Percentiles rank a stretch among this genome's conserved stretches.
Evolutionary conservation across 108 stramenopile genomes (phyloP).

Genomic region (Cyclotella atomus): DNA sequence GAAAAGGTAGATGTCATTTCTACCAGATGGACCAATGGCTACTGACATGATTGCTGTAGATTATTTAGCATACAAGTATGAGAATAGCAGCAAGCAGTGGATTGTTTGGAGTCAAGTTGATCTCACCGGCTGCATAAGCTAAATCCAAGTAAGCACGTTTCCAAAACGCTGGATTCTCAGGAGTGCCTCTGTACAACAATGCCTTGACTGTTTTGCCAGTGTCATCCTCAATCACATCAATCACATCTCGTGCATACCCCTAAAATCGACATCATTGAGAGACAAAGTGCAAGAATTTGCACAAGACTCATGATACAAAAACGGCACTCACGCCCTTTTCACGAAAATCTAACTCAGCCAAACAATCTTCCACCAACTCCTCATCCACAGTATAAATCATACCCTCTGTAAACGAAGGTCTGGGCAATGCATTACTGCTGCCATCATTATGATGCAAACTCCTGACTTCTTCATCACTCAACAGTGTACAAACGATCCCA

Average conservation of each 20-base stretch:
- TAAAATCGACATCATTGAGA: background rate
- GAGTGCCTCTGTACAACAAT: slow-evolving; percentile 83
- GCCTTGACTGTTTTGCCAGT: slow-evolving; percentile 64
- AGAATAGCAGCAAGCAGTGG: too few species aligned
- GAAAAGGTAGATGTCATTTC: slow-evolving; percentile 70
- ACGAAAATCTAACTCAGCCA: slow-evolving; percentile 89
- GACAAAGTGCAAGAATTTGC: too few species aligned
- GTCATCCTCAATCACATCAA: slow-evolving; percentile 79
- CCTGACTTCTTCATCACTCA: slow-evolving; percentile 70
- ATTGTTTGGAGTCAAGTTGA: background rate
- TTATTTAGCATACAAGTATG: background rate
- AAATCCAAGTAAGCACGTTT: slow-evolving; percentile 62
- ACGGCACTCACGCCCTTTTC: slow-evolving; percentile 71
- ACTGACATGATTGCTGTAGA: slow-evolving; percentile 63
- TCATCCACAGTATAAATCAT: slow-evolving; percentile 72
- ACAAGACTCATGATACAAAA: background rate
- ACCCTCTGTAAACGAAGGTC: slow-evolving; percentile 70
- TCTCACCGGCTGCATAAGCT: slow-evolving; percentile 69
- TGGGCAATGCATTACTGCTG: background rate
- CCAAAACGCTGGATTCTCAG: slow-evolving; percentile 88
- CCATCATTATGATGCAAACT: slow-evolving; percentile 7
- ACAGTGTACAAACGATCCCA: slow-evolving; percentile 86
- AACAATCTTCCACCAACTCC: slow-evolving; percentile 69
- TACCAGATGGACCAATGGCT: slow-evolving; percentile 66
- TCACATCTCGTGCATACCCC: slow-evolving; percentile 82